Evolutionary conservation across 371 early-diverging fungal genomes (phyloP), one percentile per base, ranked within the genome.

Genomic region (Thermomucor indicae-seudaticae): DNA sequence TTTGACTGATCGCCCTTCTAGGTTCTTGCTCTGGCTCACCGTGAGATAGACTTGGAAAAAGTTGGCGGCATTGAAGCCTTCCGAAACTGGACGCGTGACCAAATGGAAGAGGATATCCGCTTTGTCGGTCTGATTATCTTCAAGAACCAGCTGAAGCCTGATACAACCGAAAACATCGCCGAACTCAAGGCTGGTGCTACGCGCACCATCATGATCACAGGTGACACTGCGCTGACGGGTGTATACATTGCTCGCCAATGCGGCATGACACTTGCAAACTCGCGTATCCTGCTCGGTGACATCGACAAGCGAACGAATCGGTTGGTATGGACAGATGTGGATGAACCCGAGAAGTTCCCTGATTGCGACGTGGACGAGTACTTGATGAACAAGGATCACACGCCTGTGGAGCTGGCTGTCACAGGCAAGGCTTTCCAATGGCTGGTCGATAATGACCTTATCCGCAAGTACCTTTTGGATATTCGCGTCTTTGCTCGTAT

Each of bases 171-270:
- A 28, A 87, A 85, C 4, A 81, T 97, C 50, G 64, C 67, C 2
- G 84, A 82, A 62, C 80, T 97, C 31, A 84, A 85, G 38, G 68
- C 64, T 14, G 94, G 92, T 30, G 81, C 78, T 22, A 83, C 88
- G 27, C 80, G 91, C 25, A 83, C 79, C 8, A 78, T 92, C 24
- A 97, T 97, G 92, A 90, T 92, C 56, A 95, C 97, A 12, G 97
- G 97, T 40, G 97, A 97, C 61, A 87, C 90, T 32, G 85, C 91
- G 4, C 65, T 89, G 39, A 97, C 97, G 10, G 95, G 92, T 40
- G 75, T 92, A 10, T 89, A 85, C 53, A 88, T 95, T 57, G 92
- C 89, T 11, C 85, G 80, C 37, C 78, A 87, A 51, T 86, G 86
- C 65, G 87, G 86, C 35, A 83, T 97, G 78, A 68, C 85, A 22